Percentiles rank a stretch among this genome's conserved stretches.
phyloP scores from a whole-genome alignment of 345 rosid species.

The Pelargonium nanum region DNA sequence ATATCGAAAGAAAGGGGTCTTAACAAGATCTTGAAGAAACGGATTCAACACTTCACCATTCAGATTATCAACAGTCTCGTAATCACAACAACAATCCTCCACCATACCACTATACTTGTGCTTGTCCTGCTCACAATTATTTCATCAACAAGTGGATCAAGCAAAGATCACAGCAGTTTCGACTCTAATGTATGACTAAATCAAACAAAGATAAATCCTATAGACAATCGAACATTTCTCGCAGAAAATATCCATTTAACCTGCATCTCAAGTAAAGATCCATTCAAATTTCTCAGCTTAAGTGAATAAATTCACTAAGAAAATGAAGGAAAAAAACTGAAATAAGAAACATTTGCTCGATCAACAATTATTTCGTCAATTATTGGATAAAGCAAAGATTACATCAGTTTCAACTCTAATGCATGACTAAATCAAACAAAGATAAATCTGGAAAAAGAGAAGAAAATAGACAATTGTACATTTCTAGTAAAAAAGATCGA shows the following conservation, averaged over 20 bases:
- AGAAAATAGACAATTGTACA: no score
- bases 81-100: slow-evolving; percentile 88
- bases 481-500: no score
- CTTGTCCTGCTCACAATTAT: slow-evolving; percentile 21
- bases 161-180: not conserved
- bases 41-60: slow-evolving; percentile 68
- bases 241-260: no score
- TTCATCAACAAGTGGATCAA: not conserved
- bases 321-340: no score
- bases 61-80: slow-evolving; percentile 66
- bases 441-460: not conserved
- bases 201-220: no score
- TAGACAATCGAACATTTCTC: no score
- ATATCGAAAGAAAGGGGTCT: slow-evolving; percentile 71
- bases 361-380: not conserved
- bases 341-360: no score
- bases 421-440: not conserved
- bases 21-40: slow-evolving; percentile 65
- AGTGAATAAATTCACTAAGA: no score
- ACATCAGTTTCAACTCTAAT: not conserved
- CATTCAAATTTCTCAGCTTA: no score
- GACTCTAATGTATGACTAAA: not conserved
- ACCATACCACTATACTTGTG: slow-evolving; percentile 56
- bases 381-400: no score
- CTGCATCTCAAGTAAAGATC: no score